Conservation (phyloP, 2,329 filamentous ascomycete species). For the Cercospora sesami region DNA sequence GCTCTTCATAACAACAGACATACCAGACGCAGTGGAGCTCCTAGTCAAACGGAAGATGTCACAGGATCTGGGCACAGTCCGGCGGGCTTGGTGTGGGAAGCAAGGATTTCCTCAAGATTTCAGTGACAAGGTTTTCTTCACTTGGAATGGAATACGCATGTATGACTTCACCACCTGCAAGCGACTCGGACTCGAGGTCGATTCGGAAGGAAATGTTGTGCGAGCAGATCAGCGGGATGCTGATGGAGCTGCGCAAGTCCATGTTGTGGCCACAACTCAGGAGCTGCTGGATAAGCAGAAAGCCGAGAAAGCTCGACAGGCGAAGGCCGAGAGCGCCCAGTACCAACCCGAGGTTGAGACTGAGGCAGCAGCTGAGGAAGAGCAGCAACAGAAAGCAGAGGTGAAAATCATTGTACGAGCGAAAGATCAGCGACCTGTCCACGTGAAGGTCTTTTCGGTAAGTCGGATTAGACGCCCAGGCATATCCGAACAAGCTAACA, state of each 20-base stretch:
- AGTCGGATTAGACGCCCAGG: constrained; percentile 21
- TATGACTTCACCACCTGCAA: constrained; percentile 74
- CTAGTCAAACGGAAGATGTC: constrained; percentile 66
- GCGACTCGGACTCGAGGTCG: constrained; percentile 62
- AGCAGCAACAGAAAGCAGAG: constrained; percentile 24
- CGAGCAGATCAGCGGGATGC: constrained; percentile 52
- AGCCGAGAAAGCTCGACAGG: constrained; percentile 47
- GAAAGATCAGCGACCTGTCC: constrained; percentile 53
- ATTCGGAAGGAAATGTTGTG: constrained; percentile 42
- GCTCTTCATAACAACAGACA: constrained; percentile 67
- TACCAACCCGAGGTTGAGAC: constrained; percentile 12
- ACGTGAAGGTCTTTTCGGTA: constrained; percentile 52
- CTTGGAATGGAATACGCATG: constrained; percentile 71
- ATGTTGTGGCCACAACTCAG: constrained; percentile 74
- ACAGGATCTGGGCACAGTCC: constrained; percentile 66
- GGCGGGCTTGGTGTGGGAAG: constrained; percentile 66
- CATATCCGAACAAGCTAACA: constrained; percentile 23
- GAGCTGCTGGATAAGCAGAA: constrained; percentile 58
- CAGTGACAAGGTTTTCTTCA: constrained; percentile 66
- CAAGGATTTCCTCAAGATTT: constrained; percentile 57
- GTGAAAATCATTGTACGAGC: constrained; percentile 55
- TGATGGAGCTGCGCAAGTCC: constrained; percentile 59
- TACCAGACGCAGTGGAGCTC: constrained; percentile 61
- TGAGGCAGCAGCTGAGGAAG: constrained; percentile 12
- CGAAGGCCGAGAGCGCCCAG: constrained; percentile 8